Evolutionary conservation across 2,329 filamentous ascomycete species (phyloP), one percentile per base, ranked within the genome.

Genomic region (Beauveria sp.): DNA sequence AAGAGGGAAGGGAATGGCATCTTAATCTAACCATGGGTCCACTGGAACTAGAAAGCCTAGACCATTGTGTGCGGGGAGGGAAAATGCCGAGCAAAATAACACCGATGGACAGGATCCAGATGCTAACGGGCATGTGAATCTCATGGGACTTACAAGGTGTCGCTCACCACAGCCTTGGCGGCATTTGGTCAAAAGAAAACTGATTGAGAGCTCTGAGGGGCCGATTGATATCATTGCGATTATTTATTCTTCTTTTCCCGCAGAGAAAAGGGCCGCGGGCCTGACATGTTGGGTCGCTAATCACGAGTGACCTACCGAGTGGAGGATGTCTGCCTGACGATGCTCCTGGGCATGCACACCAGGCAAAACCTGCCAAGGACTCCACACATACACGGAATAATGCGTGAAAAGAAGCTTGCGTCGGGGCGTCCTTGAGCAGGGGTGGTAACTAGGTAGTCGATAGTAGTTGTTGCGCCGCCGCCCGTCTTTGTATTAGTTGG

Each of bases 321-420:
- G 53, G 59, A 61, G 59, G 53, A 56, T 46, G 34, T 61, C 52
- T 61, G 59, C 59, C 52, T 61, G 34, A 47, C 26, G 46, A 61
- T 51, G n/a, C 59, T 61, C 52, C 30, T 24, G 59, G 47, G 10
- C 16, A 26, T 51, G 30, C 50, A 54, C 59, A 61, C 34, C 34
- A 51, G 44, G 52, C 41, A 9, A 43, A 50, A 37, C 46, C 41
- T 44, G 16, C 20, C 8, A 22, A 52, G 5, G 22, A 24, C 44
- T 28, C 59, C 59, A 56, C 57, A 44, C 59, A 43, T 22, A 40
- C 53, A 53, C 40, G 41, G 18, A 24, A 28, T 53, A 37, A 28
- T 14, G 28, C 37, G 59, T 51, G 44, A 61, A 56, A 37, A 51
- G 26, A 24, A 20, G 47, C 48, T 46, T 50, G 46, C 28, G 53